These are phyloP conservation scores for Inonotus hispidus DNA, from an alignment of 1,284 basidiomycete genomes.

Conservation along the genomic window DNA sequence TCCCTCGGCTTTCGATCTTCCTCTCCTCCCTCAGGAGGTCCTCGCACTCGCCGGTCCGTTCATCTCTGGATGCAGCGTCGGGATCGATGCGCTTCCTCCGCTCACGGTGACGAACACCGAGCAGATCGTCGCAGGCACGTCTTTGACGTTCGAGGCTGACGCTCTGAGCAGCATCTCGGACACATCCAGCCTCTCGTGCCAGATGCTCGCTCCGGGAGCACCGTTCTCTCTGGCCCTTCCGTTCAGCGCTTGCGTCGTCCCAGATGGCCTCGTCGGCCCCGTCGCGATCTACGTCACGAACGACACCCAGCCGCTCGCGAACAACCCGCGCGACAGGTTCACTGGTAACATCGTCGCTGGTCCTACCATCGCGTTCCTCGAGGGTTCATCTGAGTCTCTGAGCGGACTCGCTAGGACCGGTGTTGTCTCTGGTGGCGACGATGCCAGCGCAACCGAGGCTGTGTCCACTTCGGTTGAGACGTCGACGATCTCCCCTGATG, in stretches of 20 bases:
- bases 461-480: slow-evolving; percentile 15
- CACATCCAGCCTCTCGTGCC: slow-evolving; percentile 55
- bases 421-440: slow-evolving; percentile 15
- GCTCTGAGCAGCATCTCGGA: slow-evolving; percentile 49
- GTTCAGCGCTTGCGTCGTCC: slow-evolving; percentile 55
- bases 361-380: slow-evolving; percentile 65
- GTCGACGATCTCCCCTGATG: slow-evolving; percentile 40
- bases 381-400: slow-evolving; percentile 47
- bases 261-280: slow-evolving; percentile 58
- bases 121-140: slow-evolving; percentile 47
- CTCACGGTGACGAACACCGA: slow-evolving; percentile 62
- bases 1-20: slow-evolving; percentile 67
- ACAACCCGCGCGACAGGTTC: slow-evolving; percentile 59
- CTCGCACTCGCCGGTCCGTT: slow-evolving; percentile 70
- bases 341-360: slow-evolving; percentile 60
- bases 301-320: slow-evolving; percentile 55
- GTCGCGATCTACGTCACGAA: slow-evolving; percentile 70
- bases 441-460: slow-evolving; percentile 18
- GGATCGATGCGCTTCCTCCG: slow-evolving; percentile 56
- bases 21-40: slow-evolving; percentile 62
- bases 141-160: slow-evolving; percentile 54
- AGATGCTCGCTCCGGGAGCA: slow-evolving; percentile 69
- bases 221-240: slow-evolving; percentile 54
- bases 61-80: slow-evolving; percentile 66
- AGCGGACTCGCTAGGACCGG: slow-evolving; percentile 38